Base-by-base conservation (phyloP, 2,329 filamentous ascomycete genomes). In the Coniochaeta sp. region DNA sequence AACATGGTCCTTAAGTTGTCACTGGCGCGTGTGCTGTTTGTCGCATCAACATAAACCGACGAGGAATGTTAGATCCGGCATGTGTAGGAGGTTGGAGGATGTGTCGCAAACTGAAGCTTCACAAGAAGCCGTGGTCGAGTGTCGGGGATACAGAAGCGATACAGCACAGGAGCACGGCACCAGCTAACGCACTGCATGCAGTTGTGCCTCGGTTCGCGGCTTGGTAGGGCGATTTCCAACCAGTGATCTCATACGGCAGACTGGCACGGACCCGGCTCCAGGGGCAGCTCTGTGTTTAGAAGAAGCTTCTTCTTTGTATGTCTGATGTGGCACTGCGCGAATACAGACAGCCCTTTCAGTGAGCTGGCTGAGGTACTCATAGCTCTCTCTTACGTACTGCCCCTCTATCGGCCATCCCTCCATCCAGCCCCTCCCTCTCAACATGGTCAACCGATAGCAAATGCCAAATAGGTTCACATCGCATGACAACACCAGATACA, bases 1-100 rank as follows among this genome's bases (percentile, higher is more conserved):
- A 88, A 78, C 85, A 88, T 88, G 72, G 63, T 70, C 31, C 14
- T 44, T 1, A 44, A 22, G 47, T 5, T 28, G 47, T 52, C 24
- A n/a, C 47, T 28, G 26, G 16, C 24, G 24, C 3, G 22, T 26
- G 12, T 16, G 22, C 16, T n/a, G 11, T 3, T 17, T 31, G 47
- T 52, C 47, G 47, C 47, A 28, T 52, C 47, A 52, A n/a, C 22
- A 12, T 17, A 36, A n/a, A 56, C 16, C 12, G 14, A 8, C 26
- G 26, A 34, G 52, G 36, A 36, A n/a, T 22, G 26, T 47, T 17
- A 31, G 2, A 2, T 14, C 24, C 31, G 33, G 16, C 54, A 36
- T 56, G 31, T 57, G 54, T 12, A 36, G 26, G 19, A 38, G n/a
- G 33, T 36, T 57, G 54, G 6, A 4, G 2, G 52, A 19, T n/a